Conservation (phyloP, 768 basidiomycete genomes). For the Fistulinella prunicolor region DNA sequence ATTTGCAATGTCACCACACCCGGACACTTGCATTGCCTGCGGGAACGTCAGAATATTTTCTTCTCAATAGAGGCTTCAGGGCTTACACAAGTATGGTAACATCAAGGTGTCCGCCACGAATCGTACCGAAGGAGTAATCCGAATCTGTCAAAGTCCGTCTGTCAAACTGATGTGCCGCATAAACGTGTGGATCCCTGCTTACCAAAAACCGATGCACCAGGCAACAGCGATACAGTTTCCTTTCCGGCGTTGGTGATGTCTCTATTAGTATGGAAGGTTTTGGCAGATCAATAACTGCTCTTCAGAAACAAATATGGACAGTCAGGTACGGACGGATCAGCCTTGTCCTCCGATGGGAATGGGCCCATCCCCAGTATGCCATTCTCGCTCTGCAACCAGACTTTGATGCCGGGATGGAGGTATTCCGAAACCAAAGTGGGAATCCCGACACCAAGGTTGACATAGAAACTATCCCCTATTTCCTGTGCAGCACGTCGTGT, state of each 20-base stretch:
- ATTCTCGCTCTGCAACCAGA: slow-evolving; percentile 89
- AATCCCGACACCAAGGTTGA: slow-evolving; percentile 89
- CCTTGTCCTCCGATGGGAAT: slow-evolving; percentile 73
- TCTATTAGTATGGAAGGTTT: too few species aligned
- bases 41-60: neutral
- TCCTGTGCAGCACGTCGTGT: slow-evolving; percentile 85
- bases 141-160: slow-evolving; percentile 48
- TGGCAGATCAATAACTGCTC: slow-evolving; percentile 26
- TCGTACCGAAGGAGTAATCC: slow-evolving; percentile 92
- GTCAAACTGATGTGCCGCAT: slow-evolving; percentile 20
- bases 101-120: slow-evolving; percentile 91
- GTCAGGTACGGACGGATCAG: slow-evolving; percentile 84
- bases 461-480: slow-evolving; percentile 79
- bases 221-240: slow-evolving; percentile 87
- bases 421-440: slow-evolving; percentile 81
- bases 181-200: slow-evolving; percentile 48
- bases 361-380: slow-evolving; percentile 87
- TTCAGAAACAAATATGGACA: too few species aligned
- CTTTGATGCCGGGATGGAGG: slow-evolving; percentile 61
- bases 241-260: slow-evolving; percentile 93
- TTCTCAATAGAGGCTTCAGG: slow-evolving; percentile 38
- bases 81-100: slow-evolving; percentile 84
- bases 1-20: slow-evolving; percentile 89
- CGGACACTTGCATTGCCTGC: slow-evolving; percentile 92
- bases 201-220: slow-evolving; percentile 89